Conservation (phyloP, 306 rosid species). For the Cucumis melo region DNA sequence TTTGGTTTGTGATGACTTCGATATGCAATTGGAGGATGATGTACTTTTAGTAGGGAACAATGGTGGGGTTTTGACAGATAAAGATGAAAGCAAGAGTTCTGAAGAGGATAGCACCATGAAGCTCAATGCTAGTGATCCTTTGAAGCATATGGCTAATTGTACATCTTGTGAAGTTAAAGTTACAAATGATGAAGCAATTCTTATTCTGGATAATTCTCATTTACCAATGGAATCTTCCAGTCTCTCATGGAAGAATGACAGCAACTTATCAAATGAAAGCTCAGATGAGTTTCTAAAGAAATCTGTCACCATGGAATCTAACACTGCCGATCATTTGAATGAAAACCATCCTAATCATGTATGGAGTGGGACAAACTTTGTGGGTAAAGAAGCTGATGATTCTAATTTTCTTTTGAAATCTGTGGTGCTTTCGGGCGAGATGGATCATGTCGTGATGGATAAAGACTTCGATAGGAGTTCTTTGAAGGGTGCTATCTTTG, state of each 20-base stretch:
- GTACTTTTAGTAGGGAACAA: not conserved
- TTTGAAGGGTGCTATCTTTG: slow-evolving; percentile 9
- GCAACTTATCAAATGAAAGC: slow-evolving; percentile 10
- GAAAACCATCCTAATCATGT: slow-evolving; percentile 18
- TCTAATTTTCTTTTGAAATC: slow-evolving; percentile 17
- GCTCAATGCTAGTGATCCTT: not conserved
- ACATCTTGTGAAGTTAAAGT: not conserved
- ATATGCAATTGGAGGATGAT: not conserved
- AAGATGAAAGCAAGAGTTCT: not conserved
- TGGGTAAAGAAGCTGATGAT: slow-evolving; percentile 12
- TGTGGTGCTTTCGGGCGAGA: slow-evolving; percentile 4
- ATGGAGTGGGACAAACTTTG: slow-evolving; percentile 5
- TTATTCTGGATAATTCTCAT: not conserved
- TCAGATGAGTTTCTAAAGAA: slow-evolving; percentile 9
- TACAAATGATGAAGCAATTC: not conserved
- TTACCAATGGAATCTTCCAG: not conserved
- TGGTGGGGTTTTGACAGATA: not conserved
- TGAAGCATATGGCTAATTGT: not conserved
- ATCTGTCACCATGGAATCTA: slow-evolving; percentile 5
- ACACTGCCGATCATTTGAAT: slow-evolving; percentile 13
- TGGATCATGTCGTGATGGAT: slow-evolving; percentile 10
- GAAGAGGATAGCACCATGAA: not conserved
- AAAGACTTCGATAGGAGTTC: slow-evolving; percentile 6
- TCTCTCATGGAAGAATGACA: slow-evolving; percentile 6
- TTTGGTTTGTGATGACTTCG: not conserved